A percentile compares a stretch with the other conserved stretches of the same genome.
phyloP scores from a whole-genome alignment of 179 eudicot species.

The Corrigiola litoralis region DNA sequence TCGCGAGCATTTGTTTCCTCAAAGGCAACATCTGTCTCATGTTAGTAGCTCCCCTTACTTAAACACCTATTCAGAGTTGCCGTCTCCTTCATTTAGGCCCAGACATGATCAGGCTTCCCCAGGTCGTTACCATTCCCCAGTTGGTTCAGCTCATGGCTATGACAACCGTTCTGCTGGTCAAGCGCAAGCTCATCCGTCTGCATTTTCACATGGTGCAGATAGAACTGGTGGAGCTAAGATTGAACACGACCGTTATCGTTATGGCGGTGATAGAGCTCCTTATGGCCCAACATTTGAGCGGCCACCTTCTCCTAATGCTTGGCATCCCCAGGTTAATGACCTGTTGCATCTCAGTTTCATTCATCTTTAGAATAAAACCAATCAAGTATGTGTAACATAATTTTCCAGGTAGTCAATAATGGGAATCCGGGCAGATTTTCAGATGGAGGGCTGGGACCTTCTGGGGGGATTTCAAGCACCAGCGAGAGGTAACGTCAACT shows the following conservation, averaged over 20 bases:
- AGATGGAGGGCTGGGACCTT: slow-evolving; percentile 31
- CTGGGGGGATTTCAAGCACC: slow-evolving; percentile 16
- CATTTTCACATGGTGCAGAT: slow-evolving; percentile 34
- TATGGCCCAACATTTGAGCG: slow-evolving; percentile 36
- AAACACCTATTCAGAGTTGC: slow-evolving; percentile 36
- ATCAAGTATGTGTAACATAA: neutral
- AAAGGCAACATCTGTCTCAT: slow-evolving; percentile 29
- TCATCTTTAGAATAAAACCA: neutral
- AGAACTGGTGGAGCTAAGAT: slow-evolving; percentile 30
- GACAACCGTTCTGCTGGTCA: slow-evolving; percentile 30
- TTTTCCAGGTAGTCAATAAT: slow-evolving; percentile 35
- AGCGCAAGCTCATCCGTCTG: slow-evolving; percentile 25
- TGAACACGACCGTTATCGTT: slow-evolving; percentile 29
- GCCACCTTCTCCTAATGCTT: slow-evolving; percentile 36
- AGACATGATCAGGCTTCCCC: slow-evolving; percentile 53
- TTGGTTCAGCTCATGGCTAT: slow-evolving; percentile 31
- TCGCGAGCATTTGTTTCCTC: slow-evolving; percentile 41
- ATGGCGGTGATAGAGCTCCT: slow-evolving; percentile 37
- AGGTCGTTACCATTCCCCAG: slow-evolving; percentile 42
- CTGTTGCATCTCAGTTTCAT: slow-evolving; percentile 8
- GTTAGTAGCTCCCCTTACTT: slow-evolving; percentile 28
- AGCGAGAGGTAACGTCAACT: slow-evolving; percentile 27
- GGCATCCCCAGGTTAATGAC: slow-evolving; percentile 42
- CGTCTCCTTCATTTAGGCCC: slow-evolving; percentile 47
- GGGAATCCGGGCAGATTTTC: slow-evolving; percentile 34